Base-by-base conservation (phyloP, 345 rosid species). In the Durio zibethinus region DNA sequence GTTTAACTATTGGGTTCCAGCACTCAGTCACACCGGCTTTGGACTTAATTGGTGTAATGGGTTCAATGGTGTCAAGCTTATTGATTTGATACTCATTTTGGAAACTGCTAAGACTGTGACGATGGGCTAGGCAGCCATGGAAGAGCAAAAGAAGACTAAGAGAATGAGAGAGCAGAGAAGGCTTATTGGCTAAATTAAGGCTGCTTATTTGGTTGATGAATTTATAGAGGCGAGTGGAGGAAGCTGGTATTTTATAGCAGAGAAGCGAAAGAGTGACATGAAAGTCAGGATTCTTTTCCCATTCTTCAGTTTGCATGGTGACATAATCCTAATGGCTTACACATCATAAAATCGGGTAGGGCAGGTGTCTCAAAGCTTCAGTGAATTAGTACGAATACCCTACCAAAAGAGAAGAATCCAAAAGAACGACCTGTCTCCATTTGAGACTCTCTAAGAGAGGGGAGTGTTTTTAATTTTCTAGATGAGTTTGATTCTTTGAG, bases 11-110 rank as follows among this genome's bases (percentile, higher is more conserved):
- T 83, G 12, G 84, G 80, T 89, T 77, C 92, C 88, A 87, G 11
- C 85, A 45, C 83, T 90, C 89, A 0, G 84, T 81, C 5, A 53
- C 1, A 11, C 92, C 89, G 0, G 89, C 92, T 79, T 89, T 88
- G 18, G 77, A 53, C 74, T 77, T 76, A 4, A 84, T 29, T 11
- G 77, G 80, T 57, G 76, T 68, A 25, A 54, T 83, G 16, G 92
- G 89, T 47, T 84, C 80, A 1, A 84, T 67, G 23, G 87, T 71
- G 29, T 82, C 59, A 20, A 88, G 80, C 53, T 73, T 73, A 27
- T 84, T 77, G 62, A 90, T 65, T 47, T 82, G 84, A 83, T 90
- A 90, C 73, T 85, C 82, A 45, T 77, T 59, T 76, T 67, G 80
- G 33, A 43, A 43, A 78, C 76, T 64, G 83, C 70, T 40, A 76